phyloP scores from a whole-genome alignment of 441 rosid species.

The Geranium incanum region DNA sequence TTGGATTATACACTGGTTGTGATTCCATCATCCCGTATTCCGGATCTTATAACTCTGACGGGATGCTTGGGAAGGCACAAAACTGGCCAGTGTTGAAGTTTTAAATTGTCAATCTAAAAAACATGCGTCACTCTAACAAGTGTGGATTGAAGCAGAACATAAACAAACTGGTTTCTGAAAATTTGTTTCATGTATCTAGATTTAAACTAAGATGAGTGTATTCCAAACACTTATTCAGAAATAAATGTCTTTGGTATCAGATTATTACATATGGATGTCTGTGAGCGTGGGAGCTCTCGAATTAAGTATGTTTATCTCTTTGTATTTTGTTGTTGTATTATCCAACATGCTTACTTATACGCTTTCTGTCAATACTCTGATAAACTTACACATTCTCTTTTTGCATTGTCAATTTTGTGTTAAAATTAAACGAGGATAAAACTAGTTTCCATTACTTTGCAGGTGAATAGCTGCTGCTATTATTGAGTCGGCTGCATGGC shows the following conservation, averaged over 20 bases:
- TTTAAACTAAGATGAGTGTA: neutral
- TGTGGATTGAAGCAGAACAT: neutral
- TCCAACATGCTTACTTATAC: too few relatives aligned
- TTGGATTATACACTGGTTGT: too few relatives aligned
- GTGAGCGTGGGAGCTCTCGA: neutral
- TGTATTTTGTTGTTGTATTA: neutral
- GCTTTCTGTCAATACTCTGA: too few relatives aligned
- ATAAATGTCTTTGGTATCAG: neutral
- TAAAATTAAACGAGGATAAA: neutral
- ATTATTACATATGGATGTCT: neutral
- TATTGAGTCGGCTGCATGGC: neutral
- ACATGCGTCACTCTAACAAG: neutral
- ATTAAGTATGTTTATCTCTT: neutral
- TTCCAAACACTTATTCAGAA: neutral
- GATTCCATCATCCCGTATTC: neutral
- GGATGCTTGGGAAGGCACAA: neutral
- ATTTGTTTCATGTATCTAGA: neutral
- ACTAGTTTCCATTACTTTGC: neutral
- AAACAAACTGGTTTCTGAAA: neutral
- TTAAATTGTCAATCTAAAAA: neutral
- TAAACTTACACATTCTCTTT: neutral
- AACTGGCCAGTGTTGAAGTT: neutral
- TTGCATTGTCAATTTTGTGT: neutral
- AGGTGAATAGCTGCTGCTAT: neutral
- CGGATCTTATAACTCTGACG: neutral